Evolutionary conservation across 495 filamentous ascomycete genomes (phyloP).

Genomic region (Beverwykella pulmonaria): DNA sequence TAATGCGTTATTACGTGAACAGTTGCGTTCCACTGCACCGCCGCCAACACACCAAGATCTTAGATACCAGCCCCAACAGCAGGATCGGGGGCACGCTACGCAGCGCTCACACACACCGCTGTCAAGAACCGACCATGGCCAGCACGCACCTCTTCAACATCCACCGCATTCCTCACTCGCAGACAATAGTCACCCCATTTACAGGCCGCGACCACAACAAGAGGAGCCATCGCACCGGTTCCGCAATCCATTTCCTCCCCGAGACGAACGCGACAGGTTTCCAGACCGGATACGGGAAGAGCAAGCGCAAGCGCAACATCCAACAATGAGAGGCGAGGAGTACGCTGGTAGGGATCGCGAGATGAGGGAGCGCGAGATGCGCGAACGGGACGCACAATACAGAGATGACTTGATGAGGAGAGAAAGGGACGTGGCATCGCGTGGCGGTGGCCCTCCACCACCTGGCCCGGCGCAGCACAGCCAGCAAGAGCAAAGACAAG

Average conservation of each 20-base stretch:
- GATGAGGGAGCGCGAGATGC: slow-evolving; percentile 3
- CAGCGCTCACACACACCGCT: slow-evolving; percentile 31
- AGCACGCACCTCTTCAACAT: slow-evolving; percentile 21
- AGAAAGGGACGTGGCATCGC: slow-evolving; percentile 4
- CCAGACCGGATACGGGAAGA: slow-evolving; percentile 34
- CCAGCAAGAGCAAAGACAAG: slow-evolving; percentile 26
- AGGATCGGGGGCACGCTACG: slow-evolving; percentile 7
- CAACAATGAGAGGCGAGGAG: slow-evolving; percentile 10
- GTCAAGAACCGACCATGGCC: slow-evolving; percentile 18
- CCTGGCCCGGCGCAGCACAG: slow-evolving; percentile 12
- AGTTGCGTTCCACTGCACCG: slow-evolving; percentile 13
- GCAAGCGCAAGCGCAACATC: slow-evolving; percentile 22
- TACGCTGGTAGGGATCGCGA: slow-evolving; percentile 12
- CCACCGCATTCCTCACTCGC: slow-evolving; percentile 15
- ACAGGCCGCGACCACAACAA: slow-evolving; percentile 13
- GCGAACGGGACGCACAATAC: slow-evolving; percentile 15
- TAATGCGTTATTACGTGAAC: slow-evolving; percentile 16
- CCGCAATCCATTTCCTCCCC: slow-evolving; percentile 14
- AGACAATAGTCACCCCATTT: slow-evolving; percentile 6
- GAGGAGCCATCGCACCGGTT: slow-evolving; percentile 19
- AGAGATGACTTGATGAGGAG: slow-evolving; percentile 20
- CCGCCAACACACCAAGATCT: slow-evolving; percentile 2
- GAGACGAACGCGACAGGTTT: slow-evolving; percentile 17
- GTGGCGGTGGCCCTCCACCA: not conserved
- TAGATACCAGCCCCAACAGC: slow-evolving; percentile 20